These are phyloP conservation scores for Cardamine occulta DNA, from an alignment of 345 rosid species.

Conservation along the genomic window DNA sequence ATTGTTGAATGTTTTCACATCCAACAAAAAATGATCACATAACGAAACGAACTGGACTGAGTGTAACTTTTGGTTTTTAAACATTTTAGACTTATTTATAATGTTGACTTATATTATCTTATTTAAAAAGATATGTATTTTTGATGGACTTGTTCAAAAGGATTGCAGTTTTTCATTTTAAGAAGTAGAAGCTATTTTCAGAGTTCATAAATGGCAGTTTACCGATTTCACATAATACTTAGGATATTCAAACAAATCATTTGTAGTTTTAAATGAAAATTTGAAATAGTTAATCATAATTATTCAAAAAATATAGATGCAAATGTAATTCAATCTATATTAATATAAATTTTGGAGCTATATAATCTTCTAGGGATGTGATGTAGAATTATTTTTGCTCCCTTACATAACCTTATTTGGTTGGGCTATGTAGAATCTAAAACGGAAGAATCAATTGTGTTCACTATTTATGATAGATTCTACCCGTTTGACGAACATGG, in stretches of 20 bases:
- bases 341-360: neutral
- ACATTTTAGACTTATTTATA: no score
- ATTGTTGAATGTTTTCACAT: no score
- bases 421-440: no score
- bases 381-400: neutral
- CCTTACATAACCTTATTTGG: no score
- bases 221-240: neutral
- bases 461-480: neutral
- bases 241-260: neutral
- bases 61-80: no score
- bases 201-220: neutral
- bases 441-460: neutral
- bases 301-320: neutral
- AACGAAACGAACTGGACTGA: no score
- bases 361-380: neutral
- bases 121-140: neutral
- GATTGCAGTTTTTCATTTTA: neutral
- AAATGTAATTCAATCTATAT: neutral
- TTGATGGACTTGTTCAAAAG: neutral
- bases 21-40: no score
- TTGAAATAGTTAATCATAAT: neutral
- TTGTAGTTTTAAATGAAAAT: neutral
- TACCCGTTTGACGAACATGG: neutral
- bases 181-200: neutral
- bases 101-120: neutral